Evolutionary conservation across 768 basidiomycete genomes (phyloP), one percentile per base, ranked within the genome.

Genomic region (Pleurotus cornucopiae): DNA sequence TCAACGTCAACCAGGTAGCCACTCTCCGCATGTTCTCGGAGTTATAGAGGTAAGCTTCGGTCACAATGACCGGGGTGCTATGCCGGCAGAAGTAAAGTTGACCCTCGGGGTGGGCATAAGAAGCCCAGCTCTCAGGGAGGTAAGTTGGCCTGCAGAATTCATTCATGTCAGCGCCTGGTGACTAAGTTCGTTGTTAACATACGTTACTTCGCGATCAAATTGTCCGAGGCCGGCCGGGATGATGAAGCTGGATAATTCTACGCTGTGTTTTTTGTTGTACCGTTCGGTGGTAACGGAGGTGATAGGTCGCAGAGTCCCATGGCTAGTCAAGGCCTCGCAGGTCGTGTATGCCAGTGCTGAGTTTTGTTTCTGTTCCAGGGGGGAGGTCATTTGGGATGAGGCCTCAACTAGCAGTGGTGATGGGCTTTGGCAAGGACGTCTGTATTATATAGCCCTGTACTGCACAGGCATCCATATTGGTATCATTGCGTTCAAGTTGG

Each of bases 71-170:
- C n/a, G 43, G 45, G 13, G 14, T 44, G 6, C 23, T 45, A 7
- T 71, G 49, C 26, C 72, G 67, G 54, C 67, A 65, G 59, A 80
- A 86, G 62, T 87, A 88, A 1, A 69, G 59, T 58, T 83, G 78
- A 7, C 86, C 86, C 61, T 87, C 86, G 0, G 86, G 84, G 46
- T 88, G 84, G 1, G 73, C 68, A 41, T 75, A 66, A 3, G 71
- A 62, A 1, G 66, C 64, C 86, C 86, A 87, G 12, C 71, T 62
- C 9, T 60, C 67, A 13, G 80, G 80, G 30, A 83, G 66, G 59
- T 81, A 79, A 21, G 57, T 63, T 0, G 79, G 76, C 45, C 79
- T 79, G 57, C 26, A 9, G 9, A 30, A 9, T 30, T 18, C 41
- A 51, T 34, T 14, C 20, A 34, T 18, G 14, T 20, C 38, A 52